phyloP scores from a whole-genome alignment of 1,284 basidiomycete species.

The Peniophora sp. region DNA sequence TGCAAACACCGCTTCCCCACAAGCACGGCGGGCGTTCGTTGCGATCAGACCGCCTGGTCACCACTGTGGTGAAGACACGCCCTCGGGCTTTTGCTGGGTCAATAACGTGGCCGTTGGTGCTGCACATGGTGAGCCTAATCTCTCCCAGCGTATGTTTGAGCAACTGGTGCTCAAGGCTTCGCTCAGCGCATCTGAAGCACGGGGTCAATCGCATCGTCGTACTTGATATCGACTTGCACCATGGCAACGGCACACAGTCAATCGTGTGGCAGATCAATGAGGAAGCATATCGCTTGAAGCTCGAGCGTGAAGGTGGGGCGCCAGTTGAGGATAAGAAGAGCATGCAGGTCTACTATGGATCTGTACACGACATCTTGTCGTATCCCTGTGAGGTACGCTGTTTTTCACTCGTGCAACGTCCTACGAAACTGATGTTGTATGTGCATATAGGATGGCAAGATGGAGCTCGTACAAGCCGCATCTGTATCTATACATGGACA shows the following conservation, averaged over 20 bases:
- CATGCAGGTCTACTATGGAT: conserved; percentile 79
- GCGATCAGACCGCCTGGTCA: conserved; percentile 85
- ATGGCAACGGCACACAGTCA: conserved; percentile 90
- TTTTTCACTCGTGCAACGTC: not conserved
- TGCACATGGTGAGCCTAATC: conserved; percentile 61
- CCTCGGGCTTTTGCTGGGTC: conserved; percentile 89
- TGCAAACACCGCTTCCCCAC: not conserved
- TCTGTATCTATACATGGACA: conserved; percentile 73
- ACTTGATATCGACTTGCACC: conserved; percentile 92
- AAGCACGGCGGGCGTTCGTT: conserved; percentile 60
- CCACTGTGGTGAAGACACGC: conserved; percentile 84
- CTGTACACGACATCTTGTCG: conserved; percentile 85
- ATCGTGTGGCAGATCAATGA: conserved; percentile 91
- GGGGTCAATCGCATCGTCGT: conserved; percentile 77
- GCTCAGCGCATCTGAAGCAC: conserved; percentile 72
- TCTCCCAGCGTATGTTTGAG: not conserved
- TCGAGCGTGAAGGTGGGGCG: conserved; percentile 38
- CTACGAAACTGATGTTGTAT: not conserved
- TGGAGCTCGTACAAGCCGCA: conserved; percentile 75
- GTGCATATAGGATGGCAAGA: conserved; percentile 67
- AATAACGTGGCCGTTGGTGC: conserved; percentile 91
- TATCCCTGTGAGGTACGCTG: conserved; percentile 81
- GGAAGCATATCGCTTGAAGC: conserved; percentile 64
- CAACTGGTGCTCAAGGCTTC: conserved; percentile 1
- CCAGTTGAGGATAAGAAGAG: conserved; percentile 30